phyloP scores from a whole-genome alignment of 345 rosid species.

The Eucalyptus viminalis region DNA sequence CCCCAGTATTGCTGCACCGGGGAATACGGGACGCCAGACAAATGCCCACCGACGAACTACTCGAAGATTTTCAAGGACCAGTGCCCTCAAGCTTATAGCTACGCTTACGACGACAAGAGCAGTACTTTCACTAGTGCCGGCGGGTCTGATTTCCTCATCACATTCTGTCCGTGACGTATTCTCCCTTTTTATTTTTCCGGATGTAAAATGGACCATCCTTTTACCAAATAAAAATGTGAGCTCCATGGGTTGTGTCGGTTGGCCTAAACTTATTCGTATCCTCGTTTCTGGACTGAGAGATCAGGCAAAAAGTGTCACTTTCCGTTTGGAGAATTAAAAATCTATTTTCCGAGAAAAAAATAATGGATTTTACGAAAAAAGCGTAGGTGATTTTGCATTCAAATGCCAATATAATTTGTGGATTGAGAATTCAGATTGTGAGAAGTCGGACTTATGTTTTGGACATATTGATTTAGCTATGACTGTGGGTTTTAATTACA shows the following conservation, averaged over 20 bases:
- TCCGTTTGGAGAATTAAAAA: not conserved
- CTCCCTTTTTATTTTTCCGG: not conserved
- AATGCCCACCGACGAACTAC: slow-evolving; percentile 7
- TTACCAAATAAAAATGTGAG: not conserved
- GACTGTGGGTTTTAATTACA: not conserved
- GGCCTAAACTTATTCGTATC: not conserved
- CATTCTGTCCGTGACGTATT: slow-evolving; percentile 9
- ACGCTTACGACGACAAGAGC: slow-evolving; percentile 15
- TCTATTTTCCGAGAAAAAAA: not conserved
- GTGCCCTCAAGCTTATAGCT: slow-evolving; percentile 17
- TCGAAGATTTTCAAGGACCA: slow-evolving; percentile 6
- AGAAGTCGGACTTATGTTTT: not conserved
- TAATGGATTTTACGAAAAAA: not conserved
- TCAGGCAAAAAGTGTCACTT: not conserved
- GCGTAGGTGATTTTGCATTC: not conserved
- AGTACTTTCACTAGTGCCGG: slow-evolving; percentile 10
- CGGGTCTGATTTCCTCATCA: not conserved
- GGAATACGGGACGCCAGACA: not conserved
- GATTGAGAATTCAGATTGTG: not conserved
- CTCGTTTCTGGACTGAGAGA: not conserved
- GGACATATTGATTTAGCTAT: not conserved
- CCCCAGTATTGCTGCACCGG: slow-evolving; percentile 29
- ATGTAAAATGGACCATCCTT: not conserved
- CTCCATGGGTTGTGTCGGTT: not conserved
- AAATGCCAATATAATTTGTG: not conserved